phyloP scores from a whole-genome alignment of 805 yeast genomes.

The Jamesozyma lodderae region DNA sequence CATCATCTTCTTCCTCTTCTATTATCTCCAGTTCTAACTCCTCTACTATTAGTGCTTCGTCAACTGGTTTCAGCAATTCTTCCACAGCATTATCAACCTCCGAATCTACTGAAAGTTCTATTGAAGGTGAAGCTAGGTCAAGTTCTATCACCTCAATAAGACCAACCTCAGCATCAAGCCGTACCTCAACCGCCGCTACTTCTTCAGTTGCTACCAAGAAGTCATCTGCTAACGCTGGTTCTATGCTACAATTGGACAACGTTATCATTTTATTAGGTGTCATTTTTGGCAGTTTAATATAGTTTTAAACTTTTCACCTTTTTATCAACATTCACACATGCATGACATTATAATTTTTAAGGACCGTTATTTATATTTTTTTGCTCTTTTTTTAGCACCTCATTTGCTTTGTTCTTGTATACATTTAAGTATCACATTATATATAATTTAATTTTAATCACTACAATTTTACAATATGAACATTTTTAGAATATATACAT shows the following conservation, averaged over 20 bases:
- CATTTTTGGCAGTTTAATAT: neutral
- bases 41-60: neutral
- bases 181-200: neutral
- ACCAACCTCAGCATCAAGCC: neutral
- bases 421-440: no score
- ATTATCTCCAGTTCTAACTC: neutral
- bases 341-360: no score
- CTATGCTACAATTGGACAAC: neutral
- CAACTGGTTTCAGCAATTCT: neutral
- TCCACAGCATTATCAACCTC: neutral
- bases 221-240: neutral
- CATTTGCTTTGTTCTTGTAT: no score
- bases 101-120: neutral
- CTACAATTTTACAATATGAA: no score
- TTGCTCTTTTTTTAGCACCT: no score
- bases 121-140: neutral
- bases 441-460: no score
- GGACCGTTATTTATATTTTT: no score
- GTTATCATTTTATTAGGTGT: neutral
- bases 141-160: neutral
- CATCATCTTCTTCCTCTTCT: conserved; percentile 3
- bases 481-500: no score
- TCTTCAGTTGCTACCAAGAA: neutral
- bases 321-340: no score
- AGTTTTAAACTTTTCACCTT: no score